These are phyloP conservation scores for Cytidiella melzeri DNA, from an alignment of 768 basidiomycete species.

Conservation along the genomic window DNA sequence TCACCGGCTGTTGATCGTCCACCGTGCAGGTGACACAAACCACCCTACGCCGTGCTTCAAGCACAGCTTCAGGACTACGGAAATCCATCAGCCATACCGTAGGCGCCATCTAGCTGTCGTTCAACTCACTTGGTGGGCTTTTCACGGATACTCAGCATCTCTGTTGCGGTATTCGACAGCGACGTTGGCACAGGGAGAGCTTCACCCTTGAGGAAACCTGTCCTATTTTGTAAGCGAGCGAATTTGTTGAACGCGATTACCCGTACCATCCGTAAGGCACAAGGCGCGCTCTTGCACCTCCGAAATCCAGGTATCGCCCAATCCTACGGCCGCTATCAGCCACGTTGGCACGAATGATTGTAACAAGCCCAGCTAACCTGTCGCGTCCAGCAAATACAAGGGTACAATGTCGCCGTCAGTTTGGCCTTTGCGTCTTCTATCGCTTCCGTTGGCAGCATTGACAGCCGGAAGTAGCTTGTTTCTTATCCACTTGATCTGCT, in stretches of 20 bases:
- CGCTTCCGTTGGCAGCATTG: slow-evolving; percentile 36
- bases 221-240: neutral
- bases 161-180: slow-evolving; percentile 49
- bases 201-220: slow-evolving; percentile 50
- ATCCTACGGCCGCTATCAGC: slow-evolving; percentile 27
- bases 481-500: slow-evolving; percentile 88
- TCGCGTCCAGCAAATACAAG: slow-evolving; percentile 64
- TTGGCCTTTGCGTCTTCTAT: too few species aligned
- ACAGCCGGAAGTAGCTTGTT: slow-evolving; percentile 82
- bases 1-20: slow-evolving; percentile 47
- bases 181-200: slow-evolving; percentile 50
- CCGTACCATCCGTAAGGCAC: slow-evolving; percentile 42
- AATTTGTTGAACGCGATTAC: neutral
- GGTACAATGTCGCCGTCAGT: slow-evolving; percentile 26
- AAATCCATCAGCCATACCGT: slow-evolving; percentile 4
- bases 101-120: slow-evolving; percentile 5
- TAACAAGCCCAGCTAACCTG: slow-evolving; percentile 34
- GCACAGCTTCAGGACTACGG: slow-evolving; percentile 48
- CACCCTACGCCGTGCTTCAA: slow-evolving; percentile 50
- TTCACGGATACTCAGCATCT: slow-evolving; percentile 40
- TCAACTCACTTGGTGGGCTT: slow-evolving; percentile 39
- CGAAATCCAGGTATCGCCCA: slow-evolving; percentile 51
- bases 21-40: slow-evolving; percentile 60
- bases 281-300: slow-evolving; percentile 50
- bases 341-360: neutral